Evolutionary conservation across 805 yeast genomes (phyloP).

Genomic region (Starmerella khaoyaiensis): DNA sequence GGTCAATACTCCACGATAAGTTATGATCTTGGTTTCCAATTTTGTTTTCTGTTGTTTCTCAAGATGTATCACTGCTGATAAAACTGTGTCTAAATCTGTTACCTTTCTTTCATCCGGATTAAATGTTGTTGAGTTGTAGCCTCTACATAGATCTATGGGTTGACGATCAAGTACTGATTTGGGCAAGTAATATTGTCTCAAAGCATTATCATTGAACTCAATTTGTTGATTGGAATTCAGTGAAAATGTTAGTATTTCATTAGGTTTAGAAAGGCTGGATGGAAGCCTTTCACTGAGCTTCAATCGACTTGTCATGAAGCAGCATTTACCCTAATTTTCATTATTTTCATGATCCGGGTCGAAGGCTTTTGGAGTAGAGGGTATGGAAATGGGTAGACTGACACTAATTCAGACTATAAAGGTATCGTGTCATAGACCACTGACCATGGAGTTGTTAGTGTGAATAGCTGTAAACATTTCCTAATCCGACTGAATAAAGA

Average conservation of each 20-base stretch:
- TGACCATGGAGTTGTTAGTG: too few relatives aligned
- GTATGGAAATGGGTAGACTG: too few relatives aligned
- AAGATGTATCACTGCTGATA: constrained; percentile 41
- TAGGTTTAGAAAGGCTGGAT: constrained; percentile 48
- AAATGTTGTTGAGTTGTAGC: constrained; percentile 47
- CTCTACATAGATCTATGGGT: constrained; percentile 44
- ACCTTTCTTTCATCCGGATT: constrained; percentile 25
- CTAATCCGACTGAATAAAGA: too few relatives aligned
- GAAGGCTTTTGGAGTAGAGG: too few relatives aligned
- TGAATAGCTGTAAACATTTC: too few relatives aligned
- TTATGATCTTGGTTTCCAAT: constrained; percentile 51
- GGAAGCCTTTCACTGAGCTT: not conserved
- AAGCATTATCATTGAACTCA: constrained; percentile 36
- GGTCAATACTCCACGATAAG: constrained; percentile 79
- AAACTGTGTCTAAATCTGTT: constrained; percentile 42
- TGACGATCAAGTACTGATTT: constrained; percentile 47
- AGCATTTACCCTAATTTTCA: too few relatives aligned
- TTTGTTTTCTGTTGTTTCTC: constrained; percentile 41
- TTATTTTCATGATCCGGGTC: too few relatives aligned
- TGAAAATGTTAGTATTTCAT: constrained; percentile 59
- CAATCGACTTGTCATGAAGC: constrained; percentile 1
- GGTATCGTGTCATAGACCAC: too few relatives aligned
- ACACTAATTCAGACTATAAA: too few relatives aligned
- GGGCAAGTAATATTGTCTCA: constrained; percentile 72
- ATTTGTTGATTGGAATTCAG: constrained; percentile 36